Conservation (phyloP, 805 yeast genomes). For the Ogataea pilisensis region DNA sequence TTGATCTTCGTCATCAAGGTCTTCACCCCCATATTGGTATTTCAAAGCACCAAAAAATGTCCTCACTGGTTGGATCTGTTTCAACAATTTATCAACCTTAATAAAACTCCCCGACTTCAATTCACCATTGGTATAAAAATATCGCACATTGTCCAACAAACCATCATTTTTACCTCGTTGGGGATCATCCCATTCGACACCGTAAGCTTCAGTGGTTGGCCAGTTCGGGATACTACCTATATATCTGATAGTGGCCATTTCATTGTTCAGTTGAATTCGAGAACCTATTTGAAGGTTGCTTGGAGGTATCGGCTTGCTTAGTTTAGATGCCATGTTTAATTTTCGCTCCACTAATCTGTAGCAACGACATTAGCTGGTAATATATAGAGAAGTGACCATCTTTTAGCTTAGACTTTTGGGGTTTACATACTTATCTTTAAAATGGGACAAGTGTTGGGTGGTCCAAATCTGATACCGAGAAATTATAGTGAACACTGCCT, state of each 20-base stretch:
- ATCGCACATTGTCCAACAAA: constrained; percentile 42
- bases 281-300: constrained; percentile 9
- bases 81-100: constrained; percentile 34
- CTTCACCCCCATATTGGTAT: constrained; percentile 40
- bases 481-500: no score
- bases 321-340: no score
- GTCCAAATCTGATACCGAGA: no score
- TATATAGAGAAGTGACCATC: no score
- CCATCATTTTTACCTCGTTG: constrained; percentile 75
- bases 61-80: constrained; percentile 13
- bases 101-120: constrained; percentile 59
- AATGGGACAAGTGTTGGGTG: no score
- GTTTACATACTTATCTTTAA: no score
- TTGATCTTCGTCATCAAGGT: constrained; percentile 16
- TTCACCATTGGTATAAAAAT: constrained; percentile 43
- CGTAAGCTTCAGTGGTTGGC: constrained; percentile 55
- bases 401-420: no score
- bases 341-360: no score
- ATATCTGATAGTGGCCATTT: constrained; percentile 59
- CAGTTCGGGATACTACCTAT: constrained; percentile 62
- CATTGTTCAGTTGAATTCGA: constrained; percentile 35
- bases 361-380: no score
- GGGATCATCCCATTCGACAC: constrained; percentile 83
- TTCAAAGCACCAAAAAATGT: constrained; percentile 48
- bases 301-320: no score